Conservation (phyloP, 2,329 filamentous ascomycete species). For the Ustulina deusta region DNA sequence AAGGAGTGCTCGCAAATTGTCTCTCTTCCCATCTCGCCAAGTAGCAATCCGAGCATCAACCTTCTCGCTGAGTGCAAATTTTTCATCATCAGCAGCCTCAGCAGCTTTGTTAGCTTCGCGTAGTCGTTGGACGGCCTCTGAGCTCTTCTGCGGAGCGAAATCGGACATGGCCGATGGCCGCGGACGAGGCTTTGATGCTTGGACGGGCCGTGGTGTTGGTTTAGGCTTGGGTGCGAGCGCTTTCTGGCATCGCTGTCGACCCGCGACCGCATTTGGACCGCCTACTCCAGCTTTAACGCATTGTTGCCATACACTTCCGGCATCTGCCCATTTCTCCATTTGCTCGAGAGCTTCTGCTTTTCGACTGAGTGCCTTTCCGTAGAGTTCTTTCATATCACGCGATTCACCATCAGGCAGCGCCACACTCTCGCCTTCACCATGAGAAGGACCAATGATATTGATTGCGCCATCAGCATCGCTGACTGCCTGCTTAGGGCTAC, state of each 20-base stretch:
- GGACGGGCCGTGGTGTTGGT: constrained; percentile 58
- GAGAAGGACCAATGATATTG: constrained; percentile 79
- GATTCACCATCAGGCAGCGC: constrained; percentile 72
- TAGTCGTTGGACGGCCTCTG: constrained; percentile 83
- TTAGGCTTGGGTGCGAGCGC: constrained; percentile 79
- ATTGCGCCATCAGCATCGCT: constrained; percentile 86
- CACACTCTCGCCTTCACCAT: constrained; percentile 84
- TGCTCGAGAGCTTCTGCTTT: constrained; percentile 97
- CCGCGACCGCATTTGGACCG: constrained; percentile 85
- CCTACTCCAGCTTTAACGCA: constrained; percentile 88
- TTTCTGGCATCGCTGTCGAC: constrained; percentile 89
- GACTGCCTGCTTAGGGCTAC: constrained; percentile 89
- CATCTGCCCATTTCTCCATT: constrained; percentile 93
- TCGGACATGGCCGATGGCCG: constrained; percentile 55
- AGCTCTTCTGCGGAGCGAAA: constrained; percentile 64
- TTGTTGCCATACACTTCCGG: constrained; percentile 80
- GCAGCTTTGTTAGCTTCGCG: constrained; percentile 87
- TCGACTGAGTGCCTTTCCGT: constrained; percentile 90
- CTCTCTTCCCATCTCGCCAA: constrained; percentile 92
- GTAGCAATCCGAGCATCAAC: constrained; percentile 82
- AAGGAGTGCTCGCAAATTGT: constrained; percentile 89
- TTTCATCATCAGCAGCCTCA: constrained; percentile 90
- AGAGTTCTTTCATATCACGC: constrained; percentile 93
- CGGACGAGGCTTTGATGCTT: constrained; percentile 60
- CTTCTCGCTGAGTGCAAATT: constrained; percentile 86